Evolutionary conservation across 1,139 yeast genomes (phyloP), one percentile per base, ranked within the genome.

Genomic region (Debaryomyces robertsiae): DNA sequence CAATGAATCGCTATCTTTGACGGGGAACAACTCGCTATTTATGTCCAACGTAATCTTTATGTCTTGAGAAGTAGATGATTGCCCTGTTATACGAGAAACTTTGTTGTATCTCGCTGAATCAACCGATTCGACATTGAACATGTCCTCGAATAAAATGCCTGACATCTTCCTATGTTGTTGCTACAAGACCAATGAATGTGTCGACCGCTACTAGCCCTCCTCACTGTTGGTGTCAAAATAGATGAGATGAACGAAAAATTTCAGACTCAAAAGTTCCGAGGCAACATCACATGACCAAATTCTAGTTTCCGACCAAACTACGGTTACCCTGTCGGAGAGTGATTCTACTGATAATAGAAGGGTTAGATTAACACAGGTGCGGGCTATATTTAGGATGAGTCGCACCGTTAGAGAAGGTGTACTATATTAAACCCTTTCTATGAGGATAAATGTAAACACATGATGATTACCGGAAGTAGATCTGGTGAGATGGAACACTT

Each of bases 101-200:
- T 88, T 87, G 75, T 89, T 95, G 73, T 94, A 93, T 59, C 96
- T 81, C 40, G 91, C 96, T 27, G 85, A 69, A 62, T 93, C 98
- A 40, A 88, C 84, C 35, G 93, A 81, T 48, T 85, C 85, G 58
- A 93, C 84, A 50, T 82, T 81, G 72, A 94, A 93, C 66, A 90
- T 82, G 68, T 93, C 98, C 67, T 93, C 98, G 61, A 94, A 93
- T 49, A 94, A 77, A 35, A 94, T 84, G 49, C 86, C 75, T 44
- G 94, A 83, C 95, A 86, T 86, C 40, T 41, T 46, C 16, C 13
- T n/a, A n/a, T n/a, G 18, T 32, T 32, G 23, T 23, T 13, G 23
- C 14, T 13, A 22, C 25, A 15, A 32, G 22, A 19, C 23, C 13
- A 15, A 31, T 32, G 22, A n/a, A 32, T 32, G 29, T 32, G 15